Evolutionary conservation across 768 basidiomycete genomes (phyloP).

Genomic region (Leccinum longicurvipes): DNA sequence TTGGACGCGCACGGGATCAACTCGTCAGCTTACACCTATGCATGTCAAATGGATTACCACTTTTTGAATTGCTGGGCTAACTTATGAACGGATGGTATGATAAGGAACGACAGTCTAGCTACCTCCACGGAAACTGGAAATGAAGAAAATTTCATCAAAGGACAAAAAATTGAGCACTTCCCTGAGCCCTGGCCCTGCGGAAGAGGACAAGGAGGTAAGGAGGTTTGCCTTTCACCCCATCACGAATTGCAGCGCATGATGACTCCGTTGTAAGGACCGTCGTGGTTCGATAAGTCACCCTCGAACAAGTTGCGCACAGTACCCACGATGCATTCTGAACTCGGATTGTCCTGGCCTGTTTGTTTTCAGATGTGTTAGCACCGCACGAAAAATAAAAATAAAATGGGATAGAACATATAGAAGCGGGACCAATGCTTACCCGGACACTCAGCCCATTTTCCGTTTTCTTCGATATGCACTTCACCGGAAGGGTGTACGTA

Average conservation of each 20-base stretch:
- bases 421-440: conserved; percentile 23
- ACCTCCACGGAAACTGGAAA: not conserved
- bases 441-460: conserved; percentile 51
- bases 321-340: conserved; percentile 25
- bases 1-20: not conserved
- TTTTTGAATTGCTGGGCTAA: too few species aligned
- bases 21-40: not conserved
- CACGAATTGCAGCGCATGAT: conserved; percentile 11
- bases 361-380: not conserved
- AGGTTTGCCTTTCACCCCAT: not conserved
- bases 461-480: conserved; percentile 40
- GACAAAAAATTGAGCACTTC: not conserved
- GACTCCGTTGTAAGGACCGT: conserved; percentile 34
- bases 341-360: conserved; percentile 58
- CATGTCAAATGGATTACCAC: too few species aligned
- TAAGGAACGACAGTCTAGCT: not conserved
- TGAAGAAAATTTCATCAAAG: not conserved
- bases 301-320: conserved; percentile 40
- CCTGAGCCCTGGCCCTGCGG: not conserved
- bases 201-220: too few species aligned
- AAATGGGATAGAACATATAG: not conserved
- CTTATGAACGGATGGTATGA: not conserved
- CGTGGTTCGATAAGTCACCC: conserved; percentile 42
- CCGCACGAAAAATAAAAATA: not conserved
- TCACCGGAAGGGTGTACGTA: conserved; percentile 41